Conservation (phyloP, 2,329 filamentous ascomycete species). For the Aspergillus viridinutans region DNA sequence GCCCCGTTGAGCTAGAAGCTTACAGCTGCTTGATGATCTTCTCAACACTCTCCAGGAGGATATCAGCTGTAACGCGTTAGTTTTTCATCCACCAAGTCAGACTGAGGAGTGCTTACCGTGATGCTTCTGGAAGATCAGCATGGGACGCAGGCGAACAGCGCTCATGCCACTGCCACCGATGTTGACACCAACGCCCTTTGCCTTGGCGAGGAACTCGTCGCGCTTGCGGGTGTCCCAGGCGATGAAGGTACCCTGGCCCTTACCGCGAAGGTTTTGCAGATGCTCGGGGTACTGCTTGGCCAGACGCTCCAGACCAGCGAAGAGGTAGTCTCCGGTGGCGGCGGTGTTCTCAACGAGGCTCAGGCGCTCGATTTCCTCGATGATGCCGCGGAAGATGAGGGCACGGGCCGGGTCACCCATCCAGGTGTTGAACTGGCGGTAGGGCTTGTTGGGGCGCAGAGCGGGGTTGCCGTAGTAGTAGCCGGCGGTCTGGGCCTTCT, state of each 20-base stretch:
- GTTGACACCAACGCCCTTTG: slow-evolving; percentile 78
- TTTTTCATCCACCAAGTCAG: background rate
- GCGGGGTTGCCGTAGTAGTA: slow-evolving; percentile 84
- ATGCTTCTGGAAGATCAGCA: slow-evolving; percentile 88
- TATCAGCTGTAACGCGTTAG: slow-evolving; percentile 54
- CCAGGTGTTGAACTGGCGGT: slow-evolving; percentile 97
- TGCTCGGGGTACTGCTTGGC: slow-evolving; percentile 68
- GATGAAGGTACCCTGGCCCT: slow-evolving; percentile 87
- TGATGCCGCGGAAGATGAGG: slow-evolving; percentile 80
- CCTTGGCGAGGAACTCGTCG: slow-evolving; percentile 73
- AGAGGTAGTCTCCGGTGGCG: slow-evolving; percentile 74
- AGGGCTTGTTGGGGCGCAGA: slow-evolving; percentile 84
- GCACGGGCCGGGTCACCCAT: slow-evolving; percentile 88
- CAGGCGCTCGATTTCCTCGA: slow-evolving; percentile 71
- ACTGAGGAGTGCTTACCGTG: slow-evolving; percentile 54
- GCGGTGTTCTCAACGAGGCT: slow-evolving; percentile 78
- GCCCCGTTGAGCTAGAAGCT: background rate
- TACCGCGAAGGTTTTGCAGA: slow-evolving; percentile 78
- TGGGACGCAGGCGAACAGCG: slow-evolving; percentile 77
- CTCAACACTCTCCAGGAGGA: slow-evolving; percentile 74
- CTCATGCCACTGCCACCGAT: slow-evolving; percentile 74
- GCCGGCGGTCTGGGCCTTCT: slow-evolving; percentile 90
- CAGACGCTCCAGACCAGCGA: slow-evolving; percentile 62
- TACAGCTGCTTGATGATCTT: slow-evolving; percentile 58
- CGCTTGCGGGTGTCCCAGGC: slow-evolving; percentile 81